phyloP scores from a whole-genome alignment of 352 stramenopile genomes.

The Globisporangium apiculatum region DNA sequence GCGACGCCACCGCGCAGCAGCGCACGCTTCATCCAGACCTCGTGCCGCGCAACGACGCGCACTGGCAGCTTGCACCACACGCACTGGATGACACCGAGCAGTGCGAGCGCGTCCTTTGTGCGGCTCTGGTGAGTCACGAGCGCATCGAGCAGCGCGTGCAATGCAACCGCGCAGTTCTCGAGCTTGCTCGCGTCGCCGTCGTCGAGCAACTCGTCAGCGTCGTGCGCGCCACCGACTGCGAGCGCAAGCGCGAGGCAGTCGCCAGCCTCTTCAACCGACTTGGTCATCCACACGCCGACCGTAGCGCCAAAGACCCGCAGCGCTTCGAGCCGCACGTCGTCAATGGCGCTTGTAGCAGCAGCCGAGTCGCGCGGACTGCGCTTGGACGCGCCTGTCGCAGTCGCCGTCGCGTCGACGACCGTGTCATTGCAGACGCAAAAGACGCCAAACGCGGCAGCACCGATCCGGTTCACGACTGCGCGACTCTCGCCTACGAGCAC shows the following conservation, averaged over 20 bases:
- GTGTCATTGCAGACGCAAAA: constrained; percentile 8
- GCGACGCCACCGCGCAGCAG: constrained; percentile 11
- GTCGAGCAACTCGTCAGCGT: constrained; percentile 16
- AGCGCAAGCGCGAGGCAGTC: constrained; percentile 15
- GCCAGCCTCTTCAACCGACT: constrained; percentile 14
- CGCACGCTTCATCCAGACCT: constrained; percentile 25
- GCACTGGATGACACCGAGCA: constrained; percentile 10
- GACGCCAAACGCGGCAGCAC: constrained; percentile 13
- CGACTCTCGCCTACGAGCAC: constrained; percentile 13
- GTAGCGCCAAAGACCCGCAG: constrained; percentile 13
- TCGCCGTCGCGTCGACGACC: background rate
- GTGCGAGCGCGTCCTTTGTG: constrained; percentile 11
- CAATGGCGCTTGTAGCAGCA: constrained; percentile 1
- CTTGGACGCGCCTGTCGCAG: background rate
- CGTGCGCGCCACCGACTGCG: constrained; percentile 5
- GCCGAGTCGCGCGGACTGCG: background rate
- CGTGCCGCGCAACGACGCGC: constrained; percentile 10
- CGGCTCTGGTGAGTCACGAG: constrained; percentile 9
- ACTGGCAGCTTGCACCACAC: constrained; percentile 18
- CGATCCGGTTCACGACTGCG: constrained; percentile 16
- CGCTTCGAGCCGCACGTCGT: constrained; percentile 13
- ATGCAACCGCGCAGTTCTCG: constrained; percentile 16
- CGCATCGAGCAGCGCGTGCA: constrained; percentile 21
- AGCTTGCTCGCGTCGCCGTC: constrained; percentile 10
- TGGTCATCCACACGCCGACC: constrained; percentile 16